Evolutionary conservation across 176 grass and related monocot species (phyloP).

Genomic region (Carex littledalei): DNA sequence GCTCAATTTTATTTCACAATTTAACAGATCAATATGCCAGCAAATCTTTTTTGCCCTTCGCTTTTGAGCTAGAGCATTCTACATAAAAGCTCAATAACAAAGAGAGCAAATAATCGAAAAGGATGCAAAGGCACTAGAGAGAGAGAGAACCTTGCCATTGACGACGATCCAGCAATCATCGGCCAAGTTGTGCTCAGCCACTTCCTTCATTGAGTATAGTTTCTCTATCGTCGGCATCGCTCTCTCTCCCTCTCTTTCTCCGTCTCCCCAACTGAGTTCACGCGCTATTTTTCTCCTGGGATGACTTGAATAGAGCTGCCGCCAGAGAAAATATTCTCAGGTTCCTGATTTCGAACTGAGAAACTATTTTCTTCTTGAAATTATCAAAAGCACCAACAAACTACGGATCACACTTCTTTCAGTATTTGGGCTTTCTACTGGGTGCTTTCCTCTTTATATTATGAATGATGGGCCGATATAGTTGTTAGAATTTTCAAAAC

Average conservation of each 20-base stretch:
- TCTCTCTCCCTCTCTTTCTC: not conserved
- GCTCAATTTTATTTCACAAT: not conserved
- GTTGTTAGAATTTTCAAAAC: not conserved
- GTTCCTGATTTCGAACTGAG: not conserved
- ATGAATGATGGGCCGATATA: not conserved
- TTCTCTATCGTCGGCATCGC: conserved; percentile 65
- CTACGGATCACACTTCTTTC: not conserved
- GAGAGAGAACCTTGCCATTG: conserved; percentile 55
- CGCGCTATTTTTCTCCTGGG: not conserved
- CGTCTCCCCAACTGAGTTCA: not conserved
- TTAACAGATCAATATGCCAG: not conserved
- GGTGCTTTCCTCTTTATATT: not conserved
- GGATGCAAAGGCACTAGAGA: not conserved
- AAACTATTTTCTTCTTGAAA: not conserved
- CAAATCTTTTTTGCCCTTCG: not conserved
- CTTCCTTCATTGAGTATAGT: conserved; percentile 72
- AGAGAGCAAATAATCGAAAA: not conserved
- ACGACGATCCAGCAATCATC: conserved; percentile 85
- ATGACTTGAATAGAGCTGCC: not conserved
- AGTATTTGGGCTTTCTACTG: not conserved
- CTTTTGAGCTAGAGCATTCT: not conserved
- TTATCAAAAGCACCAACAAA: not conserved
- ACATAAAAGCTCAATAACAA: not conserved
- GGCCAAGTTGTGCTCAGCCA: conserved; percentile 50
- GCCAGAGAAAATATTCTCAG: not conserved